These are phyloP conservation scores for Phalaenopsis aphrodite DNA, from an alignment of 106 monocot species.

Conservation along the genomic window DNA sequence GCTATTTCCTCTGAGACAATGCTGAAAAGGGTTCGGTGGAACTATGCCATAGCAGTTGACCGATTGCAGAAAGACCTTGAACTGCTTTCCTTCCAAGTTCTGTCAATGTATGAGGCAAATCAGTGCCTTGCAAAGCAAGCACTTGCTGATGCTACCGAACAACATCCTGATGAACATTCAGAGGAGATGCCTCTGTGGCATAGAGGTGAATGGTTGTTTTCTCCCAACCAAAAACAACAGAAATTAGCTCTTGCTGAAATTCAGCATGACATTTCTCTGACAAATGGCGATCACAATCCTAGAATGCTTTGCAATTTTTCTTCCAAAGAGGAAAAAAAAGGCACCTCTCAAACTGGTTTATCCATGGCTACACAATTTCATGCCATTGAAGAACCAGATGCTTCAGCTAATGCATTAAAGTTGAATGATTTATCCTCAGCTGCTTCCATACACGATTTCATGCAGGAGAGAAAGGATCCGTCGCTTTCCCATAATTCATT, in stretches of 20 bases:
- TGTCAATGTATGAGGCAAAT: constrained; percentile 92
- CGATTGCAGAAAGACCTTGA: constrained; percentile 88
- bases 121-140: constrained; percentile 79
- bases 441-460: constrained; percentile 7
- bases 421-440: constrained; percentile 1
- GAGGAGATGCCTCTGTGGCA: constrained; percentile 3
- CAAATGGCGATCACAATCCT: constrained; percentile 1
- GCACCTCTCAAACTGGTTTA: constrained; percentile 5
- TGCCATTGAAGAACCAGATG: constrained; percentile 3
- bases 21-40: constrained; percentile 72
- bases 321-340: constrained; percentile 15
- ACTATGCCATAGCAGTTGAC: constrained; percentile 69
- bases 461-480: constrained; percentile 6
- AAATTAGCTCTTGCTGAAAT: constrained; percentile 7
- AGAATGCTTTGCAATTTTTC: constrained; percentile 3
- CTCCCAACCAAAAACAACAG: constrained; percentile 5
- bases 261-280: constrained; percentile 15
- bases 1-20: constrained; percentile 63
- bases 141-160: constrained; percentile 48
- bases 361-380: constrained; percentile 9
- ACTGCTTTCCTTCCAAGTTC: constrained; percentile 86
- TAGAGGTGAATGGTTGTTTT: constrained; percentile 1
- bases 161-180: constrained; percentile 19
- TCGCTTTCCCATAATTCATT: neutral
- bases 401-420: constrained; percentile 10